Percentiles rank a stretch among this genome's conserved stretches.
phyloP scores from a whole-genome alignment of 1,284 basidiomycete species.

The Rhodotorula sp. region DNA sequence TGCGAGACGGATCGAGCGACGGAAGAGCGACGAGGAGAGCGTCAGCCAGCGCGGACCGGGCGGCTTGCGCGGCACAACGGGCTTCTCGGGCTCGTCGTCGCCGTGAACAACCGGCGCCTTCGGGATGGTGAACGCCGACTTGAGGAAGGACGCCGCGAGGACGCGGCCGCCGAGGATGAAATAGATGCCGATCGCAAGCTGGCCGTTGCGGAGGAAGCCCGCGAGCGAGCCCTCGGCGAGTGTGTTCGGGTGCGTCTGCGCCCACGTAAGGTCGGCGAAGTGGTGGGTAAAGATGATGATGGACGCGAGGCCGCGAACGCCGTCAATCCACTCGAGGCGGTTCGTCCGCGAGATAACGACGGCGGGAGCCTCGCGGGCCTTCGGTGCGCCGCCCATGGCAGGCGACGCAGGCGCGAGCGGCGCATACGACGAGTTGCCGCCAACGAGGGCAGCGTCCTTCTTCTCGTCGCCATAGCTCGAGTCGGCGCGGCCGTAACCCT shows the following conservation, averaged over 20 bases:
- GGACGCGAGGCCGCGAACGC: constrained; percentile 52
- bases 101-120: constrained; percentile 50
- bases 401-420: constrained; percentile 45
- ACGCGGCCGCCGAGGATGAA: constrained; percentile 53
- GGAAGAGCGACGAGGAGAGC: constrained; percentile 51
- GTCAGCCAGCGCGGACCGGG: constrained; percentile 50
- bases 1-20: constrained; percentile 52
- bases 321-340: constrained; percentile 53
- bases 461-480: constrained; percentile 41
- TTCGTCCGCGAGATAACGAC: constrained; percentile 48
- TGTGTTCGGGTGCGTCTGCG: constrained; percentile 48
- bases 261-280: constrained; percentile 53
- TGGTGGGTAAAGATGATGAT: constrained; percentile 54
- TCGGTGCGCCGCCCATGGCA: constrained; percentile 42
- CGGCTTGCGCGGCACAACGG: constrained; percentile 42
- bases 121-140: constrained; percentile 49
- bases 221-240: constrained; percentile 50
- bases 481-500: constrained; percentile 43
- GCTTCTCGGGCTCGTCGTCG: constrained; percentile 48
- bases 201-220: constrained; percentile 49
- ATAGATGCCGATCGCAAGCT: constrained; percentile 50
- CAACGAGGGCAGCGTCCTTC: constrained; percentile 37
- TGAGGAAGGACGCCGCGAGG: constrained; percentile 52
- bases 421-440: constrained; percentile 32
- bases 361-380: constrained; percentile 42